Conservation (phyloP, 805 yeast species). For the Ogataea methanolica region DNA sequence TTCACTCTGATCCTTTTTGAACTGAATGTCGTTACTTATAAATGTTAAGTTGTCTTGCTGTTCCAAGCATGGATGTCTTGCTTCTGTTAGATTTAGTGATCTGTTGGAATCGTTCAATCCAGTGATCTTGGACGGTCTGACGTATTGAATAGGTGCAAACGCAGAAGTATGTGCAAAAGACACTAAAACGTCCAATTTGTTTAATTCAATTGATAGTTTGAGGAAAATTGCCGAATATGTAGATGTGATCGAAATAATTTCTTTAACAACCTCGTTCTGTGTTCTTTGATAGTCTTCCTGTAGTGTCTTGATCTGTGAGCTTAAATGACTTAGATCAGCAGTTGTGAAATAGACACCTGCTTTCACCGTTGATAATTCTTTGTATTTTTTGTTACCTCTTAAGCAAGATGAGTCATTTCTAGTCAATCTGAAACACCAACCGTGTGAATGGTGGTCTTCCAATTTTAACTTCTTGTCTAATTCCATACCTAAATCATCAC, state of each 20-base stretch:
- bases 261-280: slow-evolving; percentile 75
- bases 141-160: slow-evolving; percentile 78
- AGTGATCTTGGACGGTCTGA: slow-evolving; percentile 61
- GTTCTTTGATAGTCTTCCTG: slow-evolving; percentile 66
- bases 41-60: slow-evolving; percentile 87
- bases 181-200: slow-evolving; percentile 77
- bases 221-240: slow-evolving; percentile 80
- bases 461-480: slow-evolving; percentile 83
- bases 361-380: slow-evolving; percentile 85
- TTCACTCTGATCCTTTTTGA: slow-evolving; percentile 53
- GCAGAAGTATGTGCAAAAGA: slow-evolving; percentile 83
- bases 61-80: slow-evolving; percentile 94
- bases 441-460: slow-evolving; percentile 82
- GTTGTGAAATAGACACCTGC: slow-evolving; percentile 95
- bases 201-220: slow-evolving; percentile 56
- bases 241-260: slow-evolving; percentile 73
- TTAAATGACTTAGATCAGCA: slow-evolving; percentile 50
- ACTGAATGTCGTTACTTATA: slow-evolving; percentile 82
- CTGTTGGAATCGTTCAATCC: slow-evolving; percentile 43
- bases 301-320: slow-evolving; percentile 52
- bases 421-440: slow-evolving; percentile 93
- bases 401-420: slow-evolving; percentile 82
- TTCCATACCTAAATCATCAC: slow-evolving; percentile 75
- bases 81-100: slow-evolving; percentile 54
- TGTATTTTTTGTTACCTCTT: slow-evolving; percentile 57